Percentiles rank a stretch among this genome's conserved stretches.
These are phyloP conservation scores for Yamadazyma trypodendri DNA, from an alignment of 1,139 yeast species.

Conservation along the genomic window DNA sequence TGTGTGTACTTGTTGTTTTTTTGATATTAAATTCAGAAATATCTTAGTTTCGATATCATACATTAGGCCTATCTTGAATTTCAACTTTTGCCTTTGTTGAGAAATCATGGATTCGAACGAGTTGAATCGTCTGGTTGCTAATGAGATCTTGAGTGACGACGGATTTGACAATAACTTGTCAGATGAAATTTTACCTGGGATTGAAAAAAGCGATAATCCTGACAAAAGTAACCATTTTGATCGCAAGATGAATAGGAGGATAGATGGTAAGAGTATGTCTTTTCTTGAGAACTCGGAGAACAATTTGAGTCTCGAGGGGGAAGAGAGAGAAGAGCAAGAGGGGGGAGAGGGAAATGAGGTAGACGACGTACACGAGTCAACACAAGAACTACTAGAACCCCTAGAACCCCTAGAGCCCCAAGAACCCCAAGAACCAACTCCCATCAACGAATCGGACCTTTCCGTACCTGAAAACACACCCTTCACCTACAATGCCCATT, in stretches of 20 bases:
- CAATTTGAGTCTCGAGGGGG: background rate
- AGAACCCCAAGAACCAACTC: background rate
- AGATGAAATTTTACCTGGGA: background rate
- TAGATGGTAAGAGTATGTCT: background rate
- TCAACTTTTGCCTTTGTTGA: background rate
- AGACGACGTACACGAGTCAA: background rate
- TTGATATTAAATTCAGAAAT: background rate
- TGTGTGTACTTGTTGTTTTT: constrained; percentile 3
- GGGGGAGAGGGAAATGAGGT: background rate
- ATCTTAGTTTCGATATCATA: too few species aligned
- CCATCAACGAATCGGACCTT: background rate
- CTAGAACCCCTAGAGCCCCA: too few species aligned
- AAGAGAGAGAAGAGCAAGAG: background rate
- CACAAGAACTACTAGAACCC: background rate
- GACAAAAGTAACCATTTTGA: background rate
- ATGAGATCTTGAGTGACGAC: background rate
- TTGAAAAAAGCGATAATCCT: background rate
- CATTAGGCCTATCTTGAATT: background rate
- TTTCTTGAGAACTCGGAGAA: constrained; percentile 1
- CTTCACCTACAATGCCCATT: constrained; percentile 34
- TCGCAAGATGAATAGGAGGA: background rate
- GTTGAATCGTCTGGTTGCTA: background rate
- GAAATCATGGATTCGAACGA: constrained; percentile 1
- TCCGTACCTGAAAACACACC: background rate
- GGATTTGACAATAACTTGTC: background rate